These are phyloP conservation scores for Scheffersomyces amazonensis DNA, from an alignment of 805 yeast genomes.

Conservation along the genomic window DNA sequence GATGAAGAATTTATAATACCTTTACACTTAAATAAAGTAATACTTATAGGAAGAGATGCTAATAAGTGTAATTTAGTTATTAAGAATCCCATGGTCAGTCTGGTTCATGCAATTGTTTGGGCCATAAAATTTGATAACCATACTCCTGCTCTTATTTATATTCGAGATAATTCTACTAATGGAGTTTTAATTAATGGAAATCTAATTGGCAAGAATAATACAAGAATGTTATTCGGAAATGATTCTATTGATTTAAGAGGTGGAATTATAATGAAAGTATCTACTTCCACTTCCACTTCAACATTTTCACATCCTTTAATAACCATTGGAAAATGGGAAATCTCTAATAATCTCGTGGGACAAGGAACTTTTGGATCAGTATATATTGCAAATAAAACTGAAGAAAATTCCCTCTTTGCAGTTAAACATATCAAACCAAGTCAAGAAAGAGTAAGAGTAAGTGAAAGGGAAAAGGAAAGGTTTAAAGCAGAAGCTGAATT, in stretches of 20 bases:
- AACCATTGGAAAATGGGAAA: slow-evolving; percentile 33
- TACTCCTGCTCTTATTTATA: slow-evolving; percentile 44
- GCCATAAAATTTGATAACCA: slow-evolving; percentile 47
- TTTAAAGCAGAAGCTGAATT: slow-evolving; percentile 16
- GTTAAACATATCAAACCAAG: slow-evolving; percentile 51
- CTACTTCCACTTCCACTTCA: slow-evolving; percentile 9
- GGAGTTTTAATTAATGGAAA: slow-evolving; percentile 47
- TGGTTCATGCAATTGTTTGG: slow-evolving; percentile 49
- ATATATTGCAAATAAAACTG: slow-evolving; percentile 25
- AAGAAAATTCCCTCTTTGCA: slow-evolving; percentile 37
- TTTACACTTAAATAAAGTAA: slow-evolving; percentile 25
- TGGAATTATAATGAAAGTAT: slow-evolving; percentile 3
- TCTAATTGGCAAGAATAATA: slow-evolving; percentile 23
- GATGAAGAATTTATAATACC: slow-evolving; percentile 2
- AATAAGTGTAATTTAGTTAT: slow-evolving; percentile 26
- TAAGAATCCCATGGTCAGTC: slow-evolving; percentile 39
- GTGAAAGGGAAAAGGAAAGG: too few relatives aligned
- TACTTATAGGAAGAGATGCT: slow-evolving; percentile 44
- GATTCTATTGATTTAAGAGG: slow-evolving; percentile 39
- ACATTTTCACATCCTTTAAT: background rate
- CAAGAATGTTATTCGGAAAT: slow-evolving; percentile 29
- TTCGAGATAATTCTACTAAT: slow-evolving; percentile 50
- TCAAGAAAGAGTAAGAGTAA: too few relatives aligned
- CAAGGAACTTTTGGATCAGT: slow-evolving; percentile 61
- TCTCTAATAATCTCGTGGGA: slow-evolving; percentile 44